Evolutionary conservation across 2,329 filamentous ascomycete species (phyloP), one percentile per base, ranked within the genome.

Genomic region (Penicillium sp.): DNA sequence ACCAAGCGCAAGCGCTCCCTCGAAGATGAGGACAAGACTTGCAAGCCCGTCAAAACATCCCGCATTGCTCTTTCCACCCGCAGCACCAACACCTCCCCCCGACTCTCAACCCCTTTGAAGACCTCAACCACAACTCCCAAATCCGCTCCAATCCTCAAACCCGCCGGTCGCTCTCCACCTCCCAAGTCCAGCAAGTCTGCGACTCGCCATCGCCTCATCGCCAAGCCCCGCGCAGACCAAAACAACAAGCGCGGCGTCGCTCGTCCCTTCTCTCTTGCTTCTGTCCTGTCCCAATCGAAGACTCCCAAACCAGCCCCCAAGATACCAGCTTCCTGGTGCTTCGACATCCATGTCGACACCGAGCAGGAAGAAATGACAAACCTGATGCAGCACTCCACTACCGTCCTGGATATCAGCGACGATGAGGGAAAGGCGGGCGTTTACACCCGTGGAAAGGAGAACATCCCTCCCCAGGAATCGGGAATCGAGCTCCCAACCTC

Each of bases 331-430:
- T 64, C 63, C 51, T 96, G 90, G 91, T 87, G 87, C 75, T 97
- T 99, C 66, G 87, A 92, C 51, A 97, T 99, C 63, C 86, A 96
- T 66, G 89, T 95, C 66, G 92, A 99, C 69, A 89, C 88, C 0
- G 82, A 87, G 7, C 88, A 95, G 66, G 88, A 96, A 65, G 86
- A 95, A 66, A 88, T 93, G 71, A 89, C 90, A 61, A 96, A 95
- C 63, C 76, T 95, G 33, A 88, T 97, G 73, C 88, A 96, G 71
- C 92, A 96, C 74, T 87, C 86, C 48, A 92, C 92, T 7, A 86
- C 86, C 56, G 84, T 86, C 0, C 80, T 97, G 3, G 92, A 97
- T 66, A 89, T 97, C 63, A 89, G 84, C 58, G 91, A 89, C 18
- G 91, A 95, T 61, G 91, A 95, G 67, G 80, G 64, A 71, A 78